Base-by-base conservation (phyloP, 805 yeast species). In the Myxozyma udenii region DNA sequence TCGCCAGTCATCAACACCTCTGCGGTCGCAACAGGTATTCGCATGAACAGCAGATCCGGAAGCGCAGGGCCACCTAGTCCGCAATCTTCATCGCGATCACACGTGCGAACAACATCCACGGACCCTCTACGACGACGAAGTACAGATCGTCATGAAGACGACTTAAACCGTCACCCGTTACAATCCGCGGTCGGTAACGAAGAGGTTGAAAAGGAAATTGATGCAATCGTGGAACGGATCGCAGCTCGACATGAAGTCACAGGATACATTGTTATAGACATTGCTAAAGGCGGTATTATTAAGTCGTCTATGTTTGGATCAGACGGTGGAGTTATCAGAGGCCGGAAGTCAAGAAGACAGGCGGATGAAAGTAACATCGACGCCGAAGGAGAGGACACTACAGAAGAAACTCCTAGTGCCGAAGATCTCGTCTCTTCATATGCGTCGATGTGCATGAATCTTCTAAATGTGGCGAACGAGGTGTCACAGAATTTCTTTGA, bases 151-250 rank as follows among this genome's bases (percentile, higher is more conserved):
- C n/a, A n/a, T n/a, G n/a, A n/a, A n/a, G n/a, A n/a, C n/a, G n/a
- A n/a, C n/a, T n/a, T n/a, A n/a, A n/a, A n/a, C n/a, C n/a, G 32
- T 28, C 32, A 7, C 11, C 32, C 12, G 32, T 12, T 5, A 5
- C 16, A n/a, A 18, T 14, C 16, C 36, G 16, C 18, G 4, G 5
- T 12, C 6, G n/a, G 36, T 14, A 32, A 18, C 36, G 4, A 7
- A n/a, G 4, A 14, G 36, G 4, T 28, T 18, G 54, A 50, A 22
- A 40, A 45, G 21, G 57, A 53, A 26, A 52, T 54, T 38, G 58
- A 54, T 12, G 46, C 49, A 19, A 51, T 54, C 22, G 46, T 54
- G 11, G 46, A 47, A 19, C 50, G 58, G 23, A 54, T 54, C 42
- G 26, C 45, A 3, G 52, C 58, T 16, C 43, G 41, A 18, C 57